Base-by-base conservation (phyloP, 2,329 filamentous ascomycete species). In the Juglanconis juglandina region DNA sequence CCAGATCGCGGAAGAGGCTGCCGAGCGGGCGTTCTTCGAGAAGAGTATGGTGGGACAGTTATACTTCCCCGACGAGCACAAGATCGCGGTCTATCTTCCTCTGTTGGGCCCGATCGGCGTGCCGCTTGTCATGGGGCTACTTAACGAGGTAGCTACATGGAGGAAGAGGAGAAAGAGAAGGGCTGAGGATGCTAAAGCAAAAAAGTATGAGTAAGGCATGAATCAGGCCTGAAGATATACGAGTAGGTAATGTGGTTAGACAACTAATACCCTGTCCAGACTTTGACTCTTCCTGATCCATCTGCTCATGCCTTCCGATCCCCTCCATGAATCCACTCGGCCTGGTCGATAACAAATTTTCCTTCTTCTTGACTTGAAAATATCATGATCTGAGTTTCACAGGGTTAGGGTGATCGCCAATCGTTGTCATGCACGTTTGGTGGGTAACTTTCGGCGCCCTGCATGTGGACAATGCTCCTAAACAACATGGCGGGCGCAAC, bases 31-130 rank as follows among this genome's bases (percentile, higher is more conserved):
- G 0, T 99, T 99, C 75, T 99, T 99, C 67, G 95, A 99, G 75
- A 96, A 96, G 76, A 96, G 91, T 70, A 99, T 99, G 95, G 95
- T 99, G 11, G 95, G 93, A 0, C 95, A 98, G 76, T 88, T 98
- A 2, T 99, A 98, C 74, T 99, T 99, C 73, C 95, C 95, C 0
- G 95, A 99, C 70, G 95, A 99, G 77, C 95, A 99, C 74, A 99
- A 98, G 75, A 86, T 99, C 32, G 95, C 95, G 0, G 95, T 99
- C 1, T 99, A 99, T 72, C 76, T 99, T 68, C 95, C 95, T 1
- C 77, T 99, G 10, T 77, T 99, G 46, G 95, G 95, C 0, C 95
- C 95, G 0, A 87, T 98, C 46, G 92, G 91, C 4, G 94, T 98
- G 11, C 95, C 95, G 42, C 76, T 99, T 53, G 73, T 97, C 6